phyloP scores from a whole-genome alignment of 2,329 filamentous ascomycete genomes.

The Arthrobotrys sinensis region DNA sequence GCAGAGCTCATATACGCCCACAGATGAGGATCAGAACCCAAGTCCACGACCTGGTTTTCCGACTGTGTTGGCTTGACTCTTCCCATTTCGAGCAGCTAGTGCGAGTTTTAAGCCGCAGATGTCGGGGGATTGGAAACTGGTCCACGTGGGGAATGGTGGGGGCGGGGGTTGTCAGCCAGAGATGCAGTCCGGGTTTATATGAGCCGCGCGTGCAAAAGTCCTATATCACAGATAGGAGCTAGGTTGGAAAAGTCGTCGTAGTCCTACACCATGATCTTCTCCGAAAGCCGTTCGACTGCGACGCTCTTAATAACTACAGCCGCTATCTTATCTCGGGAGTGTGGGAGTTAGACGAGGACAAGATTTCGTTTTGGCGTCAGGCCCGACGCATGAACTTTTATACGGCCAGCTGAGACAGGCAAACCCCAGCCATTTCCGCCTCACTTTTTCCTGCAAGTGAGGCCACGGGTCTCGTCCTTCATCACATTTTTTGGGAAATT shows the following conservation, averaged over 20 bases:
- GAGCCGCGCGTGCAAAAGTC: constrained; percentile 19
- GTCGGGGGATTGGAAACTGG: constrained; percentile 6
- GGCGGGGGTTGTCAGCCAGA: constrained; percentile 17
- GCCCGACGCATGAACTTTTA: constrained; percentile 33
- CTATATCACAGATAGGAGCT: constrained; percentile 7
- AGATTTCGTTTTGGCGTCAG: constrained; percentile 26
- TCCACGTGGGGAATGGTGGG: constrained; percentile 21
- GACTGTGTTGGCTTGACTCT: constrained; percentile 40
- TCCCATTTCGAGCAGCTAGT: constrained; percentile 30
- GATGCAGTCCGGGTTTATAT: constrained; percentile 12
- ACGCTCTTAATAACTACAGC: constrained; percentile 8
- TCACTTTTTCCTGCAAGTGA: constrained; percentile 1
- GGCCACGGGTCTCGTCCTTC: constrained; percentile 8
- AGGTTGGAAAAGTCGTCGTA: constrained; percentile 13
- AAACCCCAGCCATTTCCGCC: constrained; percentile 35
- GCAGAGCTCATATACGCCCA: constrained; percentile 23
- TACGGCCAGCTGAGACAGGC: constrained; percentile 21
- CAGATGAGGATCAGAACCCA: constrained; percentile 20
- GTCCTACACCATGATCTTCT: constrained; percentile 14
- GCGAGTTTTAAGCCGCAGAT: constrained; percentile 28
- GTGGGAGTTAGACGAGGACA: constrained; percentile 24
- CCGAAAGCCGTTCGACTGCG: background rate
- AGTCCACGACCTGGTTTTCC: constrained; percentile 10
- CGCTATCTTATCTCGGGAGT: constrained; percentile 36
- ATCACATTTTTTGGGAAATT: background rate